Evolutionary conservation across 2,329 filamentous ascomycete species (phyloP), one percentile per base, ranked within the genome.

Genomic region (Pseudogymnoascus sp.): DNA sequence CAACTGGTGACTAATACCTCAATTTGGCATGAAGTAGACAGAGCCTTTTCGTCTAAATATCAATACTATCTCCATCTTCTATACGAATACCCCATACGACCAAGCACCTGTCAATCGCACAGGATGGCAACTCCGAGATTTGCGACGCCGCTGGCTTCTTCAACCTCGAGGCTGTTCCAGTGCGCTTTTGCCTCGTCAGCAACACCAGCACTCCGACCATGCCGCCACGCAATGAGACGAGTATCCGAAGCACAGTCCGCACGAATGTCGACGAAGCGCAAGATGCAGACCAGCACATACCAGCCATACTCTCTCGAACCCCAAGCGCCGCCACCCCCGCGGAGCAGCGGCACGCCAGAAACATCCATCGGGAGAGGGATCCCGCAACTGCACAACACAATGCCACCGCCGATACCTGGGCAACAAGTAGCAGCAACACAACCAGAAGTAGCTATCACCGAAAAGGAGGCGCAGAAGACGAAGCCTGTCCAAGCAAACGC

Each of bases 391-490:
- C 77, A 80, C 67, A 78, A 79, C 59, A 77, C 76, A n/a, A 75
- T 76, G 60, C 75, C 78, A n/a, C 76, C 79, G 35, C 78, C 76
- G 66, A 70, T 73, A 44, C 66, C 73, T 11, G 70, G 72, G 50
- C 73, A 75, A 64, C 69, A 69, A 67, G 73, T 70, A 12, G 60
- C 59, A 42, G 66, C 73, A 37, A 70, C 74, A 63, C 70, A 73
- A 23, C 69, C 76, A 1, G 76, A 74, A n/a, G 70, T 80, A 28
- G 80, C 80, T 64, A 68, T 86, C 21, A 76, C 80, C 25, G 88
- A 92, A 73, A 74, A 75, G 53, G 86, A 90, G 72, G 84, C 86
- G 1, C 89, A 92, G 72, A 87, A 85, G 72, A 77, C 84, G 35
- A 85, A 84, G 70, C 77, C 83, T 10, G 73, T 76, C 62, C 67